Percentiles rank a stretch among this genome's conserved stretches.
These are phyloP conservation scores for Kazachstania sp. DNA, from an alignment of 1,139 yeast species.

Conservation along the genomic window DNA sequence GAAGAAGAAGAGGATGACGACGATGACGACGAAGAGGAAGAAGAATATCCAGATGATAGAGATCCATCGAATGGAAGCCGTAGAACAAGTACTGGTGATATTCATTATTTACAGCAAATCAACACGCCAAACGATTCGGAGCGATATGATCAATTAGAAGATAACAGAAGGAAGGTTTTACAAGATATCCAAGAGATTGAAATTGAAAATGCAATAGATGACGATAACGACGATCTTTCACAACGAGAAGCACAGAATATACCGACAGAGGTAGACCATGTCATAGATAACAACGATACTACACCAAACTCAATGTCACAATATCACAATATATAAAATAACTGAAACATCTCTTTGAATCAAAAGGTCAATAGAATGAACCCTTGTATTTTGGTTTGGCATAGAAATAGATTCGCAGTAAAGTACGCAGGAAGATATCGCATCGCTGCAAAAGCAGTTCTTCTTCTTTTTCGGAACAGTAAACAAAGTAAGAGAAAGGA, in stretches of 20 bases:
- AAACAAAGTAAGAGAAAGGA: no score
- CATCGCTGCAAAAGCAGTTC: no score
- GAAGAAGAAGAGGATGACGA: slow-evolving; percentile 12
- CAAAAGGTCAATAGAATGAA: not conserved
- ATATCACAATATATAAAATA: not conserved
- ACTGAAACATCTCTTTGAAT: not conserved
- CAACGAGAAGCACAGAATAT: not conserved
- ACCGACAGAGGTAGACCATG: not conserved
- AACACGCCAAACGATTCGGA: not conserved
- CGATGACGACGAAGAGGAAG: slow-evolving; percentile 6
- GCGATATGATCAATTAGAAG: not conserved
- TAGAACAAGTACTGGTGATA: not conserved
- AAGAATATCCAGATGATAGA: not conserved
- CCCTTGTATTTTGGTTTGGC: not conserved
- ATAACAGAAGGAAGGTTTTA: not conserved
- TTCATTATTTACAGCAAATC: not conserved
- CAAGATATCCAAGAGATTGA: slow-evolving; percentile 6
- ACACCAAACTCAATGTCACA: not conserved
- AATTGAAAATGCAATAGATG: slow-evolving; percentile 5
- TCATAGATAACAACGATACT: not conserved
- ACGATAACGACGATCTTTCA: not conserved
- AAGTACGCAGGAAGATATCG: no score
- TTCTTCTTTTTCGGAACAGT: no score
- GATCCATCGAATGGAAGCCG: not conserved
- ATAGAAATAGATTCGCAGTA: no score